These are phyloP conservation scores for Phytophthora pinifolia DNA, from an alignment of 352 stramenopile species.

Conservation along the genomic window DNA sequence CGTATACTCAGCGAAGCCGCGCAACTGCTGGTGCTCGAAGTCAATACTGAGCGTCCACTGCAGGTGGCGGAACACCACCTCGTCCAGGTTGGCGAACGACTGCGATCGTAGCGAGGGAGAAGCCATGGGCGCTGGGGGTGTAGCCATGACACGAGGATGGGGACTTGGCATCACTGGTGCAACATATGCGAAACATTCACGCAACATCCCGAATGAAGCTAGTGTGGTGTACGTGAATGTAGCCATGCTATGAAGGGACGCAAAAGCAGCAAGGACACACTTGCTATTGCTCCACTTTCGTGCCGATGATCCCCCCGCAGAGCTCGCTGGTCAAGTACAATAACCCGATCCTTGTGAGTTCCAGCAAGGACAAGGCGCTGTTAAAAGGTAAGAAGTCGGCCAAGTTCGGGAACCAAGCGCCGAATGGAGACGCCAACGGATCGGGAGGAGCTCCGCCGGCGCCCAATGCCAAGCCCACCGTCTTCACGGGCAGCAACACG, in stretches of 20 bases:
- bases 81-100: conserved; percentile 87
- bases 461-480: conserved; percentile 40
- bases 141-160: conserved; percentile 4
- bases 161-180: too few species aligned
- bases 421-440: conserved; percentile 19
- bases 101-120: conserved; percentile 38
- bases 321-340: conserved; percentile 92
- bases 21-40: conserved; percentile 75
- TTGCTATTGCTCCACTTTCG: not conserved
- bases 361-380: conserved; percentile 78
- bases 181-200: too few species aligned
- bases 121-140: not conserved
- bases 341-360: conserved; percentile 89
- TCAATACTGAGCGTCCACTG: conserved; percentile 84
- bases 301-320: conserved; percentile 81
- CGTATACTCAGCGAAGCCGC: conserved; percentile 80
- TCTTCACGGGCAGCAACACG: conserved; percentile 63
- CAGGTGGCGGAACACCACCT: conserved; percentile 80
- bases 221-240: not conserved
- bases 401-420: conserved; percentile 28
- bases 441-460: conserved; percentile 17
- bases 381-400: conserved; percentile 50
- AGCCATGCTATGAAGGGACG: conserved; percentile 25
- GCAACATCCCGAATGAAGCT: not conserved
- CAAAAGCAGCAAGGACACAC: not conserved